Conservation (phyloP, 148 eudicot species). For the Oxyria digyna region DNA sequence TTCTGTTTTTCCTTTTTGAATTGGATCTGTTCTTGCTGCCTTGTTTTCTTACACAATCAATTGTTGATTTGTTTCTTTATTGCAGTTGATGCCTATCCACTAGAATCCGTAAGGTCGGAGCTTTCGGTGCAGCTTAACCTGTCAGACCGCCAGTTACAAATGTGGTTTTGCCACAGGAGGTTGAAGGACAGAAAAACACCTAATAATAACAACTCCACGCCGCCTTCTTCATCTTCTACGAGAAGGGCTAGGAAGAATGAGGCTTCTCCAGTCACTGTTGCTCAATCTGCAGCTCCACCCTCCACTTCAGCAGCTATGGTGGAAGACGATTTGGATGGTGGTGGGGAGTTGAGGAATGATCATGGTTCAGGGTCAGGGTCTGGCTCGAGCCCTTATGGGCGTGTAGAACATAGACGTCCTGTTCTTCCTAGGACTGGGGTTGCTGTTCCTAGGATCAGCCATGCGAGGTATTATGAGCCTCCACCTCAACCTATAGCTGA, state of each 20-base stretch:
- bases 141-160: slow-evolving; percentile 85
- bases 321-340: slow-evolving; percentile 28
- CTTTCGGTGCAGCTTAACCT: slow-evolving; percentile 63
- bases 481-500: slow-evolving; percentile 42
- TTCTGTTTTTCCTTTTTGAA: not conserved
- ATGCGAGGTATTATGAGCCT: slow-evolving; percentile 53
- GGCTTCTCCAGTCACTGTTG: slow-evolving; percentile 18
- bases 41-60: not conserved
- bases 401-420: slow-evolving; percentile 26
- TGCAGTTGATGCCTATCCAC: slow-evolving; percentile 61
- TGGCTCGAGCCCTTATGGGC: slow-evolving; percentile 43
- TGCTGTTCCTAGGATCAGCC: slow-evolving; percentile 17
- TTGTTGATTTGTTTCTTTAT: not conserved
- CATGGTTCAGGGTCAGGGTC: slow-evolving; percentile 38
- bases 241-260: slow-evolving; percentile 27
- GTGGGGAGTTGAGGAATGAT: slow-evolving; percentile 29
- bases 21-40: not conserved
- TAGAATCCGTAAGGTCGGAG: slow-evolving; percentile 65
- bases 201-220: not conserved
- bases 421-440: slow-evolving; percentile 44
- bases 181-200: slow-evolving; percentile 55
- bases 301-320: slow-evolving; percentile 19
- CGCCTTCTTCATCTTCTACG: slow-evolving; percentile 20
- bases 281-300: slow-evolving; percentile 13
- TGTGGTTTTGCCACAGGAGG: slow-evolving; percentile 97